Evolutionary conservation across 805 yeast genomes (phyloP).

Genomic region (Myxozyma udenii): DNA sequence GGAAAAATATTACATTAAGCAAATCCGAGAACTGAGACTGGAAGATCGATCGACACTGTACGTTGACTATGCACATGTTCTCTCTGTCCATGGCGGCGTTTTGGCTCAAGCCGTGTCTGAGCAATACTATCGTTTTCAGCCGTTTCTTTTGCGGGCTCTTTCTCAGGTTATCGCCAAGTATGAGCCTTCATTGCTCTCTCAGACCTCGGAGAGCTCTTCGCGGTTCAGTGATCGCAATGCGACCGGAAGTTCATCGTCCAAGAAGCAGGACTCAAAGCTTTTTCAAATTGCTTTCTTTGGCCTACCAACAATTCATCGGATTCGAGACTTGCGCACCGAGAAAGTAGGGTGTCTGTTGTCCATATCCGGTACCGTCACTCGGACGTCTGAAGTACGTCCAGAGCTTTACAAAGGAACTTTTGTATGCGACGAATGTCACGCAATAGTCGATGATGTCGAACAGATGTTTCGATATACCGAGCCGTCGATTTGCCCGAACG

Average conservation of each 20-base stretch:
- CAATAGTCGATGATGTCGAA: conserved; percentile 82
- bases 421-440: conserved; percentile 83
- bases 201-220: conserved; percentile 3
- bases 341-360: conserved; percentile 80
- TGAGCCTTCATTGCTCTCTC: conserved; percentile 63
- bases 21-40: conserved; percentile 73
- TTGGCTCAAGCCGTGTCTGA: conserved; percentile 85
- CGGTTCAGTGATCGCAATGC: conserved; percentile 2
- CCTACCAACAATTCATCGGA: conserved; percentile 74
- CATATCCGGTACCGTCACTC: conserved; percentile 90
- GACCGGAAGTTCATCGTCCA: conserved; percentile 24
- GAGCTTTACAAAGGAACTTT: conserved; percentile 84
- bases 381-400: conserved; percentile 95
- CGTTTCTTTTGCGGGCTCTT: conserved; percentile 74
- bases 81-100: conserved; percentile 66
- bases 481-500: conserved; percentile 87
- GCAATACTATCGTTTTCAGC: conserved; percentile 89
- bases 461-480: conserved; percentile 92
- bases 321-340: conserved; percentile 87
- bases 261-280: conserved; percentile 60
- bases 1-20: conserved; percentile 59
- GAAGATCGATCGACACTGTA: conserved; percentile 75
- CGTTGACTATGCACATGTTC: conserved; percentile 78
- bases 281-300: conserved; percentile 88
- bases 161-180: conserved; percentile 66